These are phyloP conservation scores for Phtheirospermum japonicum DNA, from an alignment of 257 asterid genomes.

Conservation along the genomic window DNA sequence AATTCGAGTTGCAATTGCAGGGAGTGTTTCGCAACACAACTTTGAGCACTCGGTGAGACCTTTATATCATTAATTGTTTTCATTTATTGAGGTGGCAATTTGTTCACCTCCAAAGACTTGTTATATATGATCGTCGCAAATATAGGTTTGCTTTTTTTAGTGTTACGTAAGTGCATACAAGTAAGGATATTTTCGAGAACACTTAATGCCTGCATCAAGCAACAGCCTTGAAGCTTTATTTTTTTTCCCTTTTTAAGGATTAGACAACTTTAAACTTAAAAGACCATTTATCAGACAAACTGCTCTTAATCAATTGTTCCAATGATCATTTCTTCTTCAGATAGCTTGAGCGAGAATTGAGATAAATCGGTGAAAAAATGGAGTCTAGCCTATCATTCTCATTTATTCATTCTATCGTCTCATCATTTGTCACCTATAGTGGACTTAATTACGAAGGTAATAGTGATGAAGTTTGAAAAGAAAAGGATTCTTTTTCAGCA, in stretches of 20 bases:
- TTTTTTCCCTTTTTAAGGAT: too few species aligned
- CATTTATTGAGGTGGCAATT: not conserved
- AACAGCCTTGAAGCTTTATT: too few species aligned
- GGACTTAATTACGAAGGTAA: not conserved
- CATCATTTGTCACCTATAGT: not conserved
- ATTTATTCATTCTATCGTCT: not conserved
- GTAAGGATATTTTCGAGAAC: not conserved
- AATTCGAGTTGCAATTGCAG: conserved; percentile 45
- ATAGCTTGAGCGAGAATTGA: not conserved
- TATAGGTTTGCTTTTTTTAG: not conserved
- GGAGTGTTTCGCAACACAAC: conserved; percentile 49
- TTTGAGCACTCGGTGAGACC: conserved; percentile 72
- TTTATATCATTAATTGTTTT: not conserved
- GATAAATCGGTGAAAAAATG: too few species aligned
- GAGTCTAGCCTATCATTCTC: too few species aligned
- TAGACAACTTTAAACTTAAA: too few species aligned
- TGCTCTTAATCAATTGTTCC: not conserved
- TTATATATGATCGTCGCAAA: not conserved
- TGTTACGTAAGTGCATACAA: conserved; percentile 8
- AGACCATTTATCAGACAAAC: too few species aligned
- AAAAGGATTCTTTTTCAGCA: too few species aligned
- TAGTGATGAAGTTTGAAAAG: too few species aligned
- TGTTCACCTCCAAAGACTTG: too few species aligned
- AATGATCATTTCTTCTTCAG: not conserved
- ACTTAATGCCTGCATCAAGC: too few species aligned